Conservation (phyloP, 1,139 yeast species). For the Sugiyamaella pinicola region DNA sequence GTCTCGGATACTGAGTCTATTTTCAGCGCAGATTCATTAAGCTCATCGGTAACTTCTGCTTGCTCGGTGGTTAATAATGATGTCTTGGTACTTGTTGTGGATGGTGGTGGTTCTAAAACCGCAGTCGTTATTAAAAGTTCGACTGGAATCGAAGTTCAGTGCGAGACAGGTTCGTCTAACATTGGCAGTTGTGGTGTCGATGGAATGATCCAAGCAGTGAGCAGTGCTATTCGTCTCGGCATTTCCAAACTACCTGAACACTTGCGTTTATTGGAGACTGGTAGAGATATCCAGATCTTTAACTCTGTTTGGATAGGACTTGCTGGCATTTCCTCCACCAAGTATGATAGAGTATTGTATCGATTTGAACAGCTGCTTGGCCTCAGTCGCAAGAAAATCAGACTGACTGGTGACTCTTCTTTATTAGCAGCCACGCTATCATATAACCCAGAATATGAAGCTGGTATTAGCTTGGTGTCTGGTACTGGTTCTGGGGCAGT, state of each 20-base stretch:
- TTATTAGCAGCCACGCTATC: slow-evolving; percentile 26
- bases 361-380: slow-evolving; percentile 20
- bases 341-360: slow-evolving; percentile 12
- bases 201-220: slow-evolving; percentile 18
- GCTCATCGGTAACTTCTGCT: slow-evolving; percentile 13
- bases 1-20: slow-evolving; percentile 9
- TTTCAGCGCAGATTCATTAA: slow-evolving; percentile 4
- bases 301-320: slow-evolving; percentile 30
- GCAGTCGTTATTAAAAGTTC: slow-evolving; percentile 25
- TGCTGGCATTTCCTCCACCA: slow-evolving; percentile 29
- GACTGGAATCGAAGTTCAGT: slow-evolving; percentile 14
- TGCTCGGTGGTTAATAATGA: neutral
- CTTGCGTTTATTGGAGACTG: neutral
- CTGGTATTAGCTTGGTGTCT: slow-evolving; percentile 30
- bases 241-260: slow-evolving; percentile 15
- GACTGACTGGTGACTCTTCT: slow-evolving; percentile 28
- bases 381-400: slow-evolving; percentile 14
- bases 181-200: slow-evolving; percentile 23
- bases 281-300: slow-evolving; percentile 15
- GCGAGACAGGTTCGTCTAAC: slow-evolving; percentile 24
- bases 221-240: slow-evolving; percentile 18
- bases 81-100: slow-evolving; percentile 22
- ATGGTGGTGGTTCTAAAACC: slow-evolving; percentile 33
- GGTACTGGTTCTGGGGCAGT: slow-evolving; percentile 38
- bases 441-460: slow-evolving; percentile 17